Percentiles rank a stretch among this genome's conserved stretches.
Evolutionary conservation across 495 filamentous ascomycete genomes (phyloP).

Genomic region (Aspergillus cristatus): DNA sequence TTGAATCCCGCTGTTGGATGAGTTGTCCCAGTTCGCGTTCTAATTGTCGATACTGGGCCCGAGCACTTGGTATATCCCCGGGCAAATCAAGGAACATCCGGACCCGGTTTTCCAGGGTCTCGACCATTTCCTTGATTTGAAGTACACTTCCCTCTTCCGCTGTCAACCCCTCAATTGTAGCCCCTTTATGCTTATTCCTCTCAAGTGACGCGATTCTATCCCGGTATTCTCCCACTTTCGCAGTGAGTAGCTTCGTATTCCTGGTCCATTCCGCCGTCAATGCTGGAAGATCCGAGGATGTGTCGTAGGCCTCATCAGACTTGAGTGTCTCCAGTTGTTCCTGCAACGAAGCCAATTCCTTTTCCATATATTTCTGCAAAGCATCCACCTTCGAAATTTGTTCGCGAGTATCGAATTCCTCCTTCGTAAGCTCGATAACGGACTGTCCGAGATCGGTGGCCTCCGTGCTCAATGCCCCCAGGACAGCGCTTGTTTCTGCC

Average conservation of each 20-base stretch:
- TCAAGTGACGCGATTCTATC: constrained; percentile 38
- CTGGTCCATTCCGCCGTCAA: constrained; percentile 56
- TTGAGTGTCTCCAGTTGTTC: constrained; percentile 30
- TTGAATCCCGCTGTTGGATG: constrained; percentile 50
- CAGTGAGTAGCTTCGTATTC: constrained; percentile 46
- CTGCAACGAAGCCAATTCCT: constrained; percentile 28
- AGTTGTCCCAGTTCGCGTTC: constrained; percentile 50
- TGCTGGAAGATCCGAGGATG: constrained; percentile 40
- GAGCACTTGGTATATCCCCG: constrained; percentile 55
- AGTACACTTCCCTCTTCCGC: constrained; percentile 34
- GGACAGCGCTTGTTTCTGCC: constrained; percentile 22
- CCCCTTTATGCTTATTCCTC: constrained; percentile 23
- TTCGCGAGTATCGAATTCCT: constrained; percentile 29
- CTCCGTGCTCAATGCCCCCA: constrained; percentile 26
- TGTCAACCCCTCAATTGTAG: constrained; percentile 42
- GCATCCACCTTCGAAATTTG: constrained; percentile 49
- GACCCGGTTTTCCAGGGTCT: constrained; percentile 44
- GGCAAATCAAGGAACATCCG: constrained; percentile 59
- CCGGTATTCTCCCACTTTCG: constrained; percentile 50
- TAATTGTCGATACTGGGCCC: constrained; percentile 53
- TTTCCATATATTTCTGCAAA: constrained; percentile 35
- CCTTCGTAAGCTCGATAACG: constrained; percentile 33
- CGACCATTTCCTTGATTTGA: constrained; percentile 25
- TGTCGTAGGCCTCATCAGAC: constrained; percentile 39
- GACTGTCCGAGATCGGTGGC: constrained; percentile 28